Conservation (phyloP, 768 basidiomycete genomes). For the Rhizopogon salebrosus region DNA sequence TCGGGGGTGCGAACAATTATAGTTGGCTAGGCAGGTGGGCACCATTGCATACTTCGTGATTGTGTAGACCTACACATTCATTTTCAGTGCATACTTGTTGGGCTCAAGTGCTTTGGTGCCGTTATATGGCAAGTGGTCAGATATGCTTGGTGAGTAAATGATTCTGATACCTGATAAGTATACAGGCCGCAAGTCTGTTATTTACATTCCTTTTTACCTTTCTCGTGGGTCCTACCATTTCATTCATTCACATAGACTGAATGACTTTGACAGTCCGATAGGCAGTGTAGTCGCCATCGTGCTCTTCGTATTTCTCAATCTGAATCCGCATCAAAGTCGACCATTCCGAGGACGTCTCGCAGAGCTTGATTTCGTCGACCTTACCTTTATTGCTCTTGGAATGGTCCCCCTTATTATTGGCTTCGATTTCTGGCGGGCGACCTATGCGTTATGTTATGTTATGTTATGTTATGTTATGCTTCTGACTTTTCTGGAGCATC, state of each 20-base stretch:
- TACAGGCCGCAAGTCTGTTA: slow-evolving; percentile 66
- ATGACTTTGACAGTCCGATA: slow-evolving; percentile 48
- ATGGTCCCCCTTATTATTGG: slow-evolving; percentile 68
- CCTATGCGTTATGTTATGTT: slow-evolving; percentile 41
- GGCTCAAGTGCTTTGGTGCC: slow-evolving; percentile 64
- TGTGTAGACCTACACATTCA: neutral
- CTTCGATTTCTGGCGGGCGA: slow-evolving; percentile 63
- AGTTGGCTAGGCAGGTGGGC: slow-evolving; percentile 70
- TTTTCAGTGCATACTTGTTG: slow-evolving; percentile 66
- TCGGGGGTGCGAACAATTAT: slow-evolving; percentile 59
- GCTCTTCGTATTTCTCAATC: slow-evolving; percentile 70
- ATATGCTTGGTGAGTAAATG: slow-evolving; percentile 36
- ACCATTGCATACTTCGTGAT: neutral
- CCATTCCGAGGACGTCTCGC: slow-evolving; percentile 51
- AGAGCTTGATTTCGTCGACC: slow-evolving; percentile 71
- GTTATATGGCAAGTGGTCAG: slow-evolving; percentile 74
- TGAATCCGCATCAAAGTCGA: slow-evolving; percentile 67
- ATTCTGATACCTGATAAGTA: neutral
- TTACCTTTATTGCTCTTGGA: slow-evolving; percentile 56
- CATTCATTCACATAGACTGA: neutral
- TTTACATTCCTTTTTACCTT: slow-evolving; percentile 64
- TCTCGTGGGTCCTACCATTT: slow-evolving; percentile 47
- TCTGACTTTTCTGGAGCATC: neutral
- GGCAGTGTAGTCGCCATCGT: slow-evolving; percentile 59
- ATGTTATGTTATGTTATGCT: slow-evolving; percentile 24